Base-by-base conservation (phyloP, 1,284 basidiomycete genomes). In the Xerocomus minutiporus region DNA sequence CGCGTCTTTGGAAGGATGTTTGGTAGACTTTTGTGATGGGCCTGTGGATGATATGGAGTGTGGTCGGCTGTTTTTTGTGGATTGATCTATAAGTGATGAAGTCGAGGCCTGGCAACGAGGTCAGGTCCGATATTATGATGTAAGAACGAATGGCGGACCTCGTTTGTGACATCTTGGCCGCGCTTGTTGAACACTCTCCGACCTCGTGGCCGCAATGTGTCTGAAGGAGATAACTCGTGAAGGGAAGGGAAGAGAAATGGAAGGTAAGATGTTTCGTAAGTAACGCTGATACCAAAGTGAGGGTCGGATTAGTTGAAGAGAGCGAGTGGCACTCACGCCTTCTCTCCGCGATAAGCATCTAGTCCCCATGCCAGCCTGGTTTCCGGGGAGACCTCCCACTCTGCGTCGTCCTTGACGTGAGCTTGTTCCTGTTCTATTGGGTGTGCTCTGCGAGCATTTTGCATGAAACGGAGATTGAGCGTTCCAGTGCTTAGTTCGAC, bases 401-500 rank as follows among this genome's bases (percentile, higher is more conserved):
- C 75, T 0, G 78, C 82, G 45, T 87, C 84, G 58, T 87, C 85
- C 60, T 78, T 76, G n/a, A 84, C 73, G 59, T 76, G 75, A 2
- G 82, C 80, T 52, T 77, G 75, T 44, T 82, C 78, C 1, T 76
- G 67, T 56, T 81, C 74, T 5, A 77, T 74, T 53, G 75, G 74
- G 8, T 77, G 72, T 13, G 77, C 73, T 6, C 79, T 75, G 3
- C 79, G 76, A 0, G 84, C 82, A 73, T 86, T 87, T 69, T 87
- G 85, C 87, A 89, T 89, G 64, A 89, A 89, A 5, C 80, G 78
- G 38, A 89, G 75, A 60, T 79, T 79, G 13, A 89, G 74, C 0
- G 86, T 88, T 25, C 83, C 78, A 40, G 75, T 79, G 67, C 86
- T 88, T 46, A 88, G 74, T 40, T 72, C 71, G 15, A 76, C 71